Evolutionary conservation across 2,329 filamentous ascomycete species (phyloP).

Genomic region (Epichloe uncinata): DNA sequence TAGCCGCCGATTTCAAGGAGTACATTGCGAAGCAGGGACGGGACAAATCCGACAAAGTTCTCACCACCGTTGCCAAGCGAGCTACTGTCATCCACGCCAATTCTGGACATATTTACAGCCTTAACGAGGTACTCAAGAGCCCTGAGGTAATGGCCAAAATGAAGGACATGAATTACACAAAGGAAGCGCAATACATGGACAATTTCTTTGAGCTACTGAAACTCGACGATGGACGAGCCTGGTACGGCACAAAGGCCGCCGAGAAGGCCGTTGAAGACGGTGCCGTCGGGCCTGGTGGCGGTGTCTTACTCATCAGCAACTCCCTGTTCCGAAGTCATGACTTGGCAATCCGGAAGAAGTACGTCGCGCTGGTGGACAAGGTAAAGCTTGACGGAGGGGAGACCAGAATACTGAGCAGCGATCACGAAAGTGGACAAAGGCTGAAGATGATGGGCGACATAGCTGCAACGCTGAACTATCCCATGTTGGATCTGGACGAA

Average conservation of each 20-base stretch:
- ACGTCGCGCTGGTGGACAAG: conserved; percentile 75
- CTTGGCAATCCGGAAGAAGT: conserved; percentile 60
- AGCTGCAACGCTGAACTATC: conserved; percentile 82
- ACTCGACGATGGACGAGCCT: conserved; percentile 74
- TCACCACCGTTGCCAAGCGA: conserved; percentile 48
- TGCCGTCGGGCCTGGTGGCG: conserved; percentile 76
- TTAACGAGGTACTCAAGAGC: conserved; percentile 77
- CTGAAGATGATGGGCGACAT: conserved; percentile 76
- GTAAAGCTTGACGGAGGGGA: conserved; percentile 83
- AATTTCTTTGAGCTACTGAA: conserved; percentile 66
- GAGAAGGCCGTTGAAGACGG: conserved; percentile 73
- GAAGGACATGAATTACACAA: conserved; percentile 75
- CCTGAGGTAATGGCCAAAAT: conserved; percentile 65
- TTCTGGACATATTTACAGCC: conserved; percentile 72
- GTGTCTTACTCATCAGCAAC: conserved; percentile 76
- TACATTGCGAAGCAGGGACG: conserved; percentile 52
- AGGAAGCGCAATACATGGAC: conserved; percentile 75
- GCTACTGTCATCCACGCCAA: conserved; percentile 70
- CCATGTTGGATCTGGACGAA: conserved; percentile 68
- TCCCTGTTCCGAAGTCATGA: conserved; percentile 75
- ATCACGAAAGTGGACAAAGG: conserved; percentile 84
- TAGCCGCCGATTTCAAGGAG: conserved; percentile 65
- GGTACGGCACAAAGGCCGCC: conserved; percentile 78
- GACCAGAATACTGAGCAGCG: conserved; percentile 75
- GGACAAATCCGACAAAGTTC: conserved; percentile 50